phyloP scores from a whole-genome alignment of 2,329 filamentous ascomycete species.

The Fusarium sp. region DNA sequence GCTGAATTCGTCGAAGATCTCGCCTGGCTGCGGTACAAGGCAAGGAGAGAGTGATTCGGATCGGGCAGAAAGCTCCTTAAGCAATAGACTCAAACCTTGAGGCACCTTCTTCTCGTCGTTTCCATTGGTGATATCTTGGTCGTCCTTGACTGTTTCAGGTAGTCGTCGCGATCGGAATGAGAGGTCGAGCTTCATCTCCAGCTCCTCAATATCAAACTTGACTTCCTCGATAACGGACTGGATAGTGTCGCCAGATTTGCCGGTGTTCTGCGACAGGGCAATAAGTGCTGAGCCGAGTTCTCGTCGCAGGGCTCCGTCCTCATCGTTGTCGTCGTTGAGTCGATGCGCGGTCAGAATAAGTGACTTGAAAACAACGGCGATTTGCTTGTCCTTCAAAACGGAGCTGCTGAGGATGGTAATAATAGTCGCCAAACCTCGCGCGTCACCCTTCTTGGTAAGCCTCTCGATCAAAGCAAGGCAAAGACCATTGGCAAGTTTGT shows the following conservation, averaged over 20 bases:
- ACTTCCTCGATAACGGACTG: slow-evolving; percentile 75
- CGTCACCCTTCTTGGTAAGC: slow-evolving; percentile 70
- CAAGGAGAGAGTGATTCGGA: slow-evolving; percentile 63
- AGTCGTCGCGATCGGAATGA: slow-evolving; percentile 71
- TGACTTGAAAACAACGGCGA: slow-evolving; percentile 74
- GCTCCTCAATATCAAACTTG: slow-evolving; percentile 77
- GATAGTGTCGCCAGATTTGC: slow-evolving; percentile 72
- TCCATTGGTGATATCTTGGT: slow-evolving; percentile 55
- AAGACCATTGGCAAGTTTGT: slow-evolving; percentile 79
- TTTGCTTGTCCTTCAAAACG: slow-evolving; percentile 73
- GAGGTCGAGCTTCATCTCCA: slow-evolving; percentile 81
- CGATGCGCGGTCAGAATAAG: slow-evolving; percentile 72
- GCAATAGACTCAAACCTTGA: slow-evolving; percentile 56
- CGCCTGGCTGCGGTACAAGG: slow-evolving; percentile 63
- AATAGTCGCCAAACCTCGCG: slow-evolving; percentile 69
- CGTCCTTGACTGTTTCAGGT: slow-evolving; percentile 63
- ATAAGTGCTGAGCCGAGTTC: slow-evolving; percentile 77
- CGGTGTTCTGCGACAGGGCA: slow-evolving; percentile 70
- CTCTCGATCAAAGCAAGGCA: slow-evolving; percentile 74
- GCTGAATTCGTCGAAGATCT: slow-evolving; percentile 70
- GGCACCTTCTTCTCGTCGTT: slow-evolving; percentile 46
- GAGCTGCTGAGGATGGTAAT: slow-evolving; percentile 71
- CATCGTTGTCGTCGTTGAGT: slow-evolving; percentile 67
- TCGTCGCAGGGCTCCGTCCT: slow-evolving; percentile 69
- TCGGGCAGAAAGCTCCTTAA: slow-evolving; percentile 56